phyloP scores from a whole-genome alignment of 352 stramenopile genomes.

The Globisporangium rhizosaccharum region DNA sequence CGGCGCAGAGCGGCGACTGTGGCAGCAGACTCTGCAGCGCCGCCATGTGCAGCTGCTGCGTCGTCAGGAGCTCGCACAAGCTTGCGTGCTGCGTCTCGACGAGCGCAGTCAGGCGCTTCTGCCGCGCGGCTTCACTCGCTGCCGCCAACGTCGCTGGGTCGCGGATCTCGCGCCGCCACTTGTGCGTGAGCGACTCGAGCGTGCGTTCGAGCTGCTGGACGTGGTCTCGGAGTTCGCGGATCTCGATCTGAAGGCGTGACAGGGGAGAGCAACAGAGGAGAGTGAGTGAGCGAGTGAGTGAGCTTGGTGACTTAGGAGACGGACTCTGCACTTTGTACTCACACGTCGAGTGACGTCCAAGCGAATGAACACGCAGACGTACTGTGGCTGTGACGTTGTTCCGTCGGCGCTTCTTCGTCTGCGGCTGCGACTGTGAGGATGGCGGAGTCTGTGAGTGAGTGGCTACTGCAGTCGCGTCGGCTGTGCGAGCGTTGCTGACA shows the following conservation, averaged over 20 bases:
- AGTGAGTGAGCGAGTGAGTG: neutral
- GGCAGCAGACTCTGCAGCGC: constrained; percentile 7
- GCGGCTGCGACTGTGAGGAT: neutral
- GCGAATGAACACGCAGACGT: neutral
- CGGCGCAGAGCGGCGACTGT: constrained; percentile 3
- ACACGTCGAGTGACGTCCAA: neutral
- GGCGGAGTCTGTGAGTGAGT: neutral
- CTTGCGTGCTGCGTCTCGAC: constrained; percentile 4
- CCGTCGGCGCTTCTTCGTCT: constrained; percentile 5
- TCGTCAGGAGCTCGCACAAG: constrained; percentile 2
- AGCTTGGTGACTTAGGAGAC: too few relatives aligned
- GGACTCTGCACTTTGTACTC: neutral
- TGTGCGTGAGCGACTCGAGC: neutral
- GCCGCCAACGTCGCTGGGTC: neutral
- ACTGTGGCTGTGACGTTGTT: constrained; percentile 10
- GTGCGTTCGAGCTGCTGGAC: constrained; percentile 1
- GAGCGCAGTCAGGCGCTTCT: constrained; percentile 7
- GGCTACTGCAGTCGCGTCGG: neutral
- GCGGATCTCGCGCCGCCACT: constrained; percentile 1
- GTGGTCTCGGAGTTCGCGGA: constrained; percentile 2
- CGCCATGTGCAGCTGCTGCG: constrained; percentile 13
- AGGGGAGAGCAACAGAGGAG: neutral
- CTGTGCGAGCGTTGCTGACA: neutral
- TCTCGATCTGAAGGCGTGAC: constrained; percentile 1
- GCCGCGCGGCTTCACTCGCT: constrained; percentile 4